A percentile compares a stretch with the other conserved stretches of the same genome.
These are phyloP conservation scores for Petunia secreta DNA, from an alignment of 257 asterid species.

Conservation along the genomic window DNA sequence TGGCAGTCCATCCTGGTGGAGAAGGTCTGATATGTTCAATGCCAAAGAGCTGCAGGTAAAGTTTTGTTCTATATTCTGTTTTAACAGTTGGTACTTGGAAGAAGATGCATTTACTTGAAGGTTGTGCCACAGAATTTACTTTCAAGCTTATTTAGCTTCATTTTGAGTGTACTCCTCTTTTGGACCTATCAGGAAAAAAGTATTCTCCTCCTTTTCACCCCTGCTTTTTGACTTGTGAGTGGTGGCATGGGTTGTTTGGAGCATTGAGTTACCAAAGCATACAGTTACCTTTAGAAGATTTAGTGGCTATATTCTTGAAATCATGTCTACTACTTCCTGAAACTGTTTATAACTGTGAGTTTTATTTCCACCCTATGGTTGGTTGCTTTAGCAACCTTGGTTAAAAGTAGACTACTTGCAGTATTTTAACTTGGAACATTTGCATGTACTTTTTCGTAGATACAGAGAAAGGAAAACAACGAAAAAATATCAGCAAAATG, in stretches of 20 bases:
- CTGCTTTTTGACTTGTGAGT: conserved; percentile 16
- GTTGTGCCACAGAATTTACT: background rate
- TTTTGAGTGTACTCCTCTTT: conserved; percentile 3
- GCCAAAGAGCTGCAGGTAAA: conserved; percentile 80
- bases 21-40: conserved; percentile 83
- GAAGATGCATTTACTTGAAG: background rate
- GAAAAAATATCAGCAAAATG: too few species aligned
- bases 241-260: background rate
- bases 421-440: background rate
- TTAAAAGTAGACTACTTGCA: conserved; percentile 1
- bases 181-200: too few species aligned
- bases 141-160: background rate
- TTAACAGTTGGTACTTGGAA: background rate
- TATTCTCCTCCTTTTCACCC: background rate
- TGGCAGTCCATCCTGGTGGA: conserved; percentile 89
- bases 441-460: background rate
- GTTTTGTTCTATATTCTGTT: background rate
- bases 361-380: background rate
- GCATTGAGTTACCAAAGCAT: background rate
- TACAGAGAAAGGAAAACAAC: too few species aligned
- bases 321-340: background rate
- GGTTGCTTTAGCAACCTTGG: background rate
- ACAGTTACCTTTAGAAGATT: background rate
- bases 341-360: background rate
- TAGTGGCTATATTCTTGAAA: background rate